Base-by-base conservation (phyloP, 208 protist species). In the Vickermania ingenoplastis region DNA sequence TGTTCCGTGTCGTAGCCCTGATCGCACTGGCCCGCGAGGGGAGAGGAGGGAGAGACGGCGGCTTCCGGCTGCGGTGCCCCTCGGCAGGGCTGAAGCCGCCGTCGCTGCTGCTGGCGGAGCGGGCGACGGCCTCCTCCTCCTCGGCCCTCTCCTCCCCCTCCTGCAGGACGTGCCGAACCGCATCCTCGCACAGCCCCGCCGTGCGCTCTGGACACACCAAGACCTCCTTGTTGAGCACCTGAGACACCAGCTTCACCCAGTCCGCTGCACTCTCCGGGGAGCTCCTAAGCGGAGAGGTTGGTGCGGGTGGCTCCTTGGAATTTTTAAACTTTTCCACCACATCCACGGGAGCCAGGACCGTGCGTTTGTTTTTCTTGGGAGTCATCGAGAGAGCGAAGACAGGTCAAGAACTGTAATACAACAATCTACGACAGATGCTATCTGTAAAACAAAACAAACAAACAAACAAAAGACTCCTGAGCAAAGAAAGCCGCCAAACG, bases 131-230 rank as follows among this genome's bases (percentile, higher is more conserved):
- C 36, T 45, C 36, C 17, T 45, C 36, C 36, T 45, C 36, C 36
- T 45, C 36, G 7, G 36, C 36, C 7, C 36, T 7, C 1, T 45
- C 50, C 28, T 69, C 53, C 48, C 64, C 36, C 22, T 71, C 62
- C 2, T 25, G 41, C 4, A 67, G 41, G 0, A 17, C 3, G 31
- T 59, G 57, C 53, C 13, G 30, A 23, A 51, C 60, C 2, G 54
- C 36, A n/a, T 45, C 36, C 11, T 45, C 36, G 36, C 36, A 45
- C 7, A 45, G 36, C 11, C 11, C 17, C 36, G 36, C 36, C 7
- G 36, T 45, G 11, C 36, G 36, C 36, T 45, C 36, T 45, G 36
- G 36, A 45, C 7, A 45, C 11, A 45, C 36, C 11, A n/a, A n/a
- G 36, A 45, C 17, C 17, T 45, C 36, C 36, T 45, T 7, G 36